A percentile compares a stretch with the other conserved stretches of the same genome.
Evolutionary conservation across 345 rosid species (phyloP).

Genomic region (Carallia pectinifolia): DNA sequence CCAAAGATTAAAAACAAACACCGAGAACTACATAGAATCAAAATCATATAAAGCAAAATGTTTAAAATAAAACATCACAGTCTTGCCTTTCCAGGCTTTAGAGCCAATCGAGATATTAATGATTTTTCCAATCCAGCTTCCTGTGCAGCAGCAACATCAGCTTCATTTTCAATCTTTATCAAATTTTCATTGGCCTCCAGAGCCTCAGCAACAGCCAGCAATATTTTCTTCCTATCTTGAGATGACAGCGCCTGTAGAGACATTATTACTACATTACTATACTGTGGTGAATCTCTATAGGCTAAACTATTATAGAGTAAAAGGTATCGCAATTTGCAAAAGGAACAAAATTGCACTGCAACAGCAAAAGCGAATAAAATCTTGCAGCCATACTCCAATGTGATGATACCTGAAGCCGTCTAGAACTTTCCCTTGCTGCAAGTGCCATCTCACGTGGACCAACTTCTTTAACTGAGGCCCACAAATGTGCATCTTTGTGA

Average conservation of each 20-base stretch:
- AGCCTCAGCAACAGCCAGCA: slow-evolving; percentile 72
- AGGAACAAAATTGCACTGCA: not conserved
- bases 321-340: not conserved
- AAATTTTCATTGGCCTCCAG: slow-evolving; percentile 63
- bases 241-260: slow-evolving; percentile 56
- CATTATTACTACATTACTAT: slow-evolving; percentile 16
- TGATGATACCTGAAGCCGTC: slow-evolving; percentile 66
- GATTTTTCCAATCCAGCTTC: slow-evolving; percentile 64
- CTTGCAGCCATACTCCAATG: slow-evolving; percentile 5
- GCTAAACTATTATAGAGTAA: not conserved
- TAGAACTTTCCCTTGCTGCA: slow-evolving; percentile 81
- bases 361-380: slow-evolving; percentile 3
- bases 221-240: slow-evolving; percentile 61
- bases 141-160: slow-evolving; percentile 73
- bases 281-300: not conserved
- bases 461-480: slow-evolving; percentile 53
- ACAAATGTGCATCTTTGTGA: slow-evolving; percentile 75
- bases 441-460: slow-evolving; percentile 81
- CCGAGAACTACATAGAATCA: not conserved
- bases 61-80: not conserved
- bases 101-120: slow-evolving; percentile 62
- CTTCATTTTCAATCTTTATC: slow-evolving; percentile 61
- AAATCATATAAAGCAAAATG: not conserved
- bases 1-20: not conserved
- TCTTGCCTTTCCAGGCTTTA: slow-evolving; percentile 80